These are phyloP conservation scores for Gypsophila paniculata DNA, from an alignment of 179 eudicot genomes.

Conservation along the genomic window DNA sequence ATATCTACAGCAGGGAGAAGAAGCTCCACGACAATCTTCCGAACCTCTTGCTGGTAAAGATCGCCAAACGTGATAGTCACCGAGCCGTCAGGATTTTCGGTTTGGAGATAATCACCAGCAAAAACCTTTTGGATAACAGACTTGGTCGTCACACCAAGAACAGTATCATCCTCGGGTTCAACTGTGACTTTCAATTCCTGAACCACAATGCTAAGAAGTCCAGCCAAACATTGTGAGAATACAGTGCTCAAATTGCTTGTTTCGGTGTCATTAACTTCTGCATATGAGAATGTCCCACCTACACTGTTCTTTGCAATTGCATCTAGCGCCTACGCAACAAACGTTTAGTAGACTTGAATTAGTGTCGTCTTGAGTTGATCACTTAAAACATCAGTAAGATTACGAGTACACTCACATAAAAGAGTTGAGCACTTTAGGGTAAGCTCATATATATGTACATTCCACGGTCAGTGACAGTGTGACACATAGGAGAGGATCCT, in stretches of 20 bases:
- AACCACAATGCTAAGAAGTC: constrained; percentile 17
- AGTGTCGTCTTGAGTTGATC: too few relatives aligned
- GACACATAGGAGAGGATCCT: too few relatives aligned
- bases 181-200: constrained; percentile 12
- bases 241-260: constrained; percentile 14
- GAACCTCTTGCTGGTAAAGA: constrained; percentile 13
- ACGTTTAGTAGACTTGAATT: too few relatives aligned
- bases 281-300: constrained; percentile 20
- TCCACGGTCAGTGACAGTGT: too few relatives aligned
- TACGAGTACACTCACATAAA: too few relatives aligned
- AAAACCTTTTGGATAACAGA: constrained; percentile 7
- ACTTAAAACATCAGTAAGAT: too few relatives aligned
- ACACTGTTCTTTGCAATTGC: constrained; percentile 17
- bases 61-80: constrained; percentile 13
- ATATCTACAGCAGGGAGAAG: constrained; percentile 13
- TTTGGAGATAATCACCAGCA: constrained; percentile 8
- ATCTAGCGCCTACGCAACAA: constrained; percentile 9
- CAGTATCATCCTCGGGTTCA: constrained; percentile 6
- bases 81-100: neutral
- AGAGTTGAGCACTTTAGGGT: too few relatives aligned
- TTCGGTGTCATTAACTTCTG: constrained; percentile 1
- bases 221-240: constrained; percentile 23
- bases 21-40: constrained; percentile 13
- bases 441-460: too few relatives aligned
- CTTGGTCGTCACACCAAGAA: neutral